Evolutionary conservation across 805 yeast genomes (phyloP), one percentile per base, ranked within the genome.

Genomic region (Metschnikowia proteae): DNA sequence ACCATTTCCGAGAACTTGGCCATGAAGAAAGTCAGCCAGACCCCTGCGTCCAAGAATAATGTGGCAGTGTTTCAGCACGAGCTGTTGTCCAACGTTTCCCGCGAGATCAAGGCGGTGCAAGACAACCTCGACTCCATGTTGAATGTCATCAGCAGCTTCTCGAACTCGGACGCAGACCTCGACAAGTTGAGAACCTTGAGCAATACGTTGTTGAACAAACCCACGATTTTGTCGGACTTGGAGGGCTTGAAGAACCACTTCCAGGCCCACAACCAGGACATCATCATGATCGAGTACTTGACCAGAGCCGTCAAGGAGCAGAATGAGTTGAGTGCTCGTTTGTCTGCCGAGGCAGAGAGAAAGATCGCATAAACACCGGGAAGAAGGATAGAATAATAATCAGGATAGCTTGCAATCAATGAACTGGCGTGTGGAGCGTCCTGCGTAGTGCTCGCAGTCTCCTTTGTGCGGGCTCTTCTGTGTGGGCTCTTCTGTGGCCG

Each of bases 271-370:
- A 74, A 84, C 63, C 89, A 87, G 66, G 96, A 89, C 60, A 82
- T 88, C 38, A 75, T 86, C 52, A 80, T 88, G 82, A 79, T 89
- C 54, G 92, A 87, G 63, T 86, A 84, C 63, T 76, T 89, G 67
- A 84, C 96, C 49, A 82, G 84, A 57, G 86, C 94, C 47, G 82
- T 89, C 59, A 87, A 86, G 71, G 86, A 89, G 54, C 96, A 89
- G 71, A 77, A 88, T 55, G 91, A 86, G 64, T 75, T 86, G 61
- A 81, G 89, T 60, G 82, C 89, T 42, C 82, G 86, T 65, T 76
- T 88, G 60, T 83, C 88, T 42, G 81, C 84, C 32, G 60, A 56
- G 54, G 60, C 59, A 23, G 60, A 57, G 54, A 54, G 53, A 55
- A 54, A 53, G 55, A 45, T 49, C 31, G 53, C 54, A 47, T 53